Percentiles rank a stretch among this genome's conserved stretches.
phyloP scores from a whole-genome alignment of 1,284 basidiomycete species.

The Ustilago lituana region DNA sequence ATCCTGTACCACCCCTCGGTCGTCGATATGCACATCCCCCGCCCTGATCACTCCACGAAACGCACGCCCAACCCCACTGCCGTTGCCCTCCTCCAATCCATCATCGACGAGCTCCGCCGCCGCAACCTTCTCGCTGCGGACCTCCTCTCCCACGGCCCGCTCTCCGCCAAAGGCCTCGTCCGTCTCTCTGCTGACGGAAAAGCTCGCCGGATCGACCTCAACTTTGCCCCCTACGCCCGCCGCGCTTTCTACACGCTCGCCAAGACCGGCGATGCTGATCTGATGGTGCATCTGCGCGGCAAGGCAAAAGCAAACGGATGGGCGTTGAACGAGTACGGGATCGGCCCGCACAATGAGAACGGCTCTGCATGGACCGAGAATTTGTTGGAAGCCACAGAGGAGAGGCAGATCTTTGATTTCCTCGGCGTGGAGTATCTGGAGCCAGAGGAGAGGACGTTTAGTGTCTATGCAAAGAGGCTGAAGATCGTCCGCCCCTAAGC shows the following conservation, averaged over 20 bases:
- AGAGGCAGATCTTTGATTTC: conserved; percentile 32
- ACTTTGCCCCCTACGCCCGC: conserved; percentile 31
- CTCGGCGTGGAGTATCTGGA: conserved; percentile 24
- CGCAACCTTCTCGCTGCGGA: conserved; percentile 23
- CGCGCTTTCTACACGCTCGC: conserved; percentile 39
- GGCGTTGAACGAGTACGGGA: conserved; percentile 39
- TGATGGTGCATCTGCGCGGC: conserved; percentile 33
- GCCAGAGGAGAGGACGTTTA: conserved; percentile 27
- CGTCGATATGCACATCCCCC: conserved; percentile 13
- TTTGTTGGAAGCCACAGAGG: conserved; percentile 29
- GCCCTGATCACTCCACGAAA: conserved; percentile 1
- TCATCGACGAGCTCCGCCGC: conserved; percentile 9
- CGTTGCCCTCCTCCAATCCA: conserved; percentile 3
- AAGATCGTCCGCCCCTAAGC: conserved; percentile 9
- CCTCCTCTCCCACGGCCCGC: conserved; percentile 25
- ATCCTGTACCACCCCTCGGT: conserved; percentile 32
- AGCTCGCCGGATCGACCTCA: conserved; percentile 35
- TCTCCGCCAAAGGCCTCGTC: conserved; percentile 27
- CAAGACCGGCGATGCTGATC: conserved; percentile 36
- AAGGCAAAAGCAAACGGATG: conserved; percentile 22
- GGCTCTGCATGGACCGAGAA: conserved; percentile 32
- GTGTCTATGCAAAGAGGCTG: conserved; percentile 9
- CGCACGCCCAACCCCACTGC: conserved; percentile 17
- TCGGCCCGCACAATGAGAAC: conserved; percentile 33
- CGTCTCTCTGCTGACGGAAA: conserved; percentile 12